A percentile compares a stretch with the other conserved stretches of the same genome.
Evolutionary conservation across 2,329 filamentous ascomycete species (phyloP).

Genomic region (Colletotrichum tofieldiae): DNA sequence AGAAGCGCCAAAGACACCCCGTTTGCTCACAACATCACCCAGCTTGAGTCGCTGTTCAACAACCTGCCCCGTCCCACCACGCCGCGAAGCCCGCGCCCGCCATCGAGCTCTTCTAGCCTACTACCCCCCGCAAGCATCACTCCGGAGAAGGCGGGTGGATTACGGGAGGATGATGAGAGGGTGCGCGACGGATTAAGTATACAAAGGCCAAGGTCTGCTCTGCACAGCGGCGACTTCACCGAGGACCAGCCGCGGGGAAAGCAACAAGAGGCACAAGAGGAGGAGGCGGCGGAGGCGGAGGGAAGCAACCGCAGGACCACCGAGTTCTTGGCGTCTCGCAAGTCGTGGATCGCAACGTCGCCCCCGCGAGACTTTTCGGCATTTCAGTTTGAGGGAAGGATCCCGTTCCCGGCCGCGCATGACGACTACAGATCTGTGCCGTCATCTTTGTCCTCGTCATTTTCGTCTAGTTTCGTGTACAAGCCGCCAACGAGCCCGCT

Average conservation of each 20-base stretch:
- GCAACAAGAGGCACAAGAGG: conserved; percentile 19
- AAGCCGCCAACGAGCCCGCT: conserved; percentile 93
- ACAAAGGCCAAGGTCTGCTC: conserved; percentile 84
- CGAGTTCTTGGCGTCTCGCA: conserved; percentile 41
- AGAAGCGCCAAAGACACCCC: conserved; percentile 9
- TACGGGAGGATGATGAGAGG: conserved; percentile 56
- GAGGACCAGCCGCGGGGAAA: conserved; percentile 46
- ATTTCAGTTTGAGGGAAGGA: conserved; percentile 60
- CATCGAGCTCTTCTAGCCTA: conserved; percentile 57
- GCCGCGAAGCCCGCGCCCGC: conserved; percentile 54
- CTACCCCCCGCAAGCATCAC: conserved; percentile 65
- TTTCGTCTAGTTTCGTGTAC: conserved; percentile 85
- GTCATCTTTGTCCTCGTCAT: conserved; percentile 79
- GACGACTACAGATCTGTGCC: conserved; percentile 62
- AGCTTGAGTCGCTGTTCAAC: conserved; percentile 57
- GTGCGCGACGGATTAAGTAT: conserved; percentile 75
- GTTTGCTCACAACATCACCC: conserved; percentile 28
- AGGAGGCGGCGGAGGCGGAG: conserved; percentile 7
- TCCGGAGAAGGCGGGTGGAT: conserved; percentile 57
- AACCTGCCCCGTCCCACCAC: conserved; percentile 54
- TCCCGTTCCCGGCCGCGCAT: conserved; percentile 50
- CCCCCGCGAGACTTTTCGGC: conserved; percentile 68
- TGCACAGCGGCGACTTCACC: conserved; percentile 79
- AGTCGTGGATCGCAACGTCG: conserved; percentile 69
- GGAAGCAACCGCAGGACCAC: conserved; percentile 12